A percentile compares a stretch with the other conserved stretches of the same genome.
Conservation (phyloP, 2,329 filamentous ascomycete species). For the Aureobasidium sp. region DNA sequence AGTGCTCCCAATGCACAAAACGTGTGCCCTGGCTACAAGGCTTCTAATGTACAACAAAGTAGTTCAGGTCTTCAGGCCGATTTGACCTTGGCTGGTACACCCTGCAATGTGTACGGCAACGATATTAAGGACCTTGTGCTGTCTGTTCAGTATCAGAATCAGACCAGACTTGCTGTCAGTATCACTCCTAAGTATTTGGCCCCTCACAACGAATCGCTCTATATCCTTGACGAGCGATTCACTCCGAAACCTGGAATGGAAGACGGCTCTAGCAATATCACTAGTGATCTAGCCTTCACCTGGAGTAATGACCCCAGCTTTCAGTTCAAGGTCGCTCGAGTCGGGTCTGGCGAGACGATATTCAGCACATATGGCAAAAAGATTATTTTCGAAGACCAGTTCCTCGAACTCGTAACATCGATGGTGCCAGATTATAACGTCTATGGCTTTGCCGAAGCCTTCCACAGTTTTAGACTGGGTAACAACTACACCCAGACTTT, state of each 20-base stretch:
- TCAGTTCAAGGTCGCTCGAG: conserved; percentile 32
- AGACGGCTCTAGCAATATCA: conserved; percentile 24
- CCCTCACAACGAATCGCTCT: conserved; percentile 29
- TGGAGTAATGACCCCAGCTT: conserved; percentile 34
- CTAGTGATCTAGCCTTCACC: conserved; percentile 32
- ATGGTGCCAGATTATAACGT: conserved; percentile 35
- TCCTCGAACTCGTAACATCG: conserved; percentile 33
- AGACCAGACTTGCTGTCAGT: conserved; percentile 29
- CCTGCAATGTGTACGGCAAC: conserved; percentile 35
- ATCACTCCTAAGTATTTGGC: conserved; percentile 30
- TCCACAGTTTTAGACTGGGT: conserved; percentile 34
- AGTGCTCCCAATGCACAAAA: conserved; percentile 32
- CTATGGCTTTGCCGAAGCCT: conserved; percentile 35
- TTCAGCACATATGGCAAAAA: conserved; percentile 34
- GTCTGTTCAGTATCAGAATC: conserved; percentile 33
- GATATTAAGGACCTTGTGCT: conserved; percentile 32
- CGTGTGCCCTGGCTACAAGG: conserved; percentile 34
- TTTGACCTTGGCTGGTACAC: conserved; percentile 31
- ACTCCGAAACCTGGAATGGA: conserved; percentile 22
- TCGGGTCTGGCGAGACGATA: conserved; percentile 30
- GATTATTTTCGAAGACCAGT: conserved; percentile 37
- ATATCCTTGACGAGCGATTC: conserved; percentile 27
- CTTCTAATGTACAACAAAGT: conserved; percentile 31
- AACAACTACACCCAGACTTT: conserved; percentile 37
- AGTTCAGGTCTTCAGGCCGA: conserved; percentile 31